Percentiles rank a stretch among this genome's conserved stretches.
Conservation (phyloP, 441 rosid species). For the Theobroma grandiflorum region DNA sequence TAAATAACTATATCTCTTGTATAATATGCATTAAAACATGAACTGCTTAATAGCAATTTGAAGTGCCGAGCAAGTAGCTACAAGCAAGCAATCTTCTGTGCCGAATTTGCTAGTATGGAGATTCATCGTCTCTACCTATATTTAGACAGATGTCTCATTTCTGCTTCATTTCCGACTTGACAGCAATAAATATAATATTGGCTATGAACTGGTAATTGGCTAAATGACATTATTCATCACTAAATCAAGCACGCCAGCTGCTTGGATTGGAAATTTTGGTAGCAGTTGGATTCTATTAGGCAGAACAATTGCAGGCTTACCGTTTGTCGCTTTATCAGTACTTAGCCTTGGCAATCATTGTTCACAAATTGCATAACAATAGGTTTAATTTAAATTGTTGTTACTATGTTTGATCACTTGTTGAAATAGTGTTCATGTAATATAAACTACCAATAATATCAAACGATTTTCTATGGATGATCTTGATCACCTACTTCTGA, state of each 20-base stretch:
- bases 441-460: not conserved
- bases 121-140: not conserved
- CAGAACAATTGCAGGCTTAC: not conserved
- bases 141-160: not conserved
- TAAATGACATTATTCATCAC: too few species aligned
- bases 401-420: too few species aligned
- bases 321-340: not conserved
- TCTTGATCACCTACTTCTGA: too few species aligned
- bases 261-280: not conserved
- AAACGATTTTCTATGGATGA: too few species aligned
- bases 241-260: not conserved
- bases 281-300: not conserved
- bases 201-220: not conserved
- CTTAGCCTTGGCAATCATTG: not conserved
- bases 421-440: not conserved
- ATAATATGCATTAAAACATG: too few species aligned
- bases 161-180: not conserved
- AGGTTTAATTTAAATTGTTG: too few species aligned
- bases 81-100: not conserved
- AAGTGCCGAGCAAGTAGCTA: not conserved
- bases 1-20: not conserved
- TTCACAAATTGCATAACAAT: not conserved
- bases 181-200: too few species aligned
- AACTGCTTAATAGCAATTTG: not conserved
- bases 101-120: not conserved